Evolutionary conservation across 2,329 filamentous ascomycete species (phyloP), one percentile per base, ranked within the genome.

Genomic region (Fusarium lyarnte): DNA sequence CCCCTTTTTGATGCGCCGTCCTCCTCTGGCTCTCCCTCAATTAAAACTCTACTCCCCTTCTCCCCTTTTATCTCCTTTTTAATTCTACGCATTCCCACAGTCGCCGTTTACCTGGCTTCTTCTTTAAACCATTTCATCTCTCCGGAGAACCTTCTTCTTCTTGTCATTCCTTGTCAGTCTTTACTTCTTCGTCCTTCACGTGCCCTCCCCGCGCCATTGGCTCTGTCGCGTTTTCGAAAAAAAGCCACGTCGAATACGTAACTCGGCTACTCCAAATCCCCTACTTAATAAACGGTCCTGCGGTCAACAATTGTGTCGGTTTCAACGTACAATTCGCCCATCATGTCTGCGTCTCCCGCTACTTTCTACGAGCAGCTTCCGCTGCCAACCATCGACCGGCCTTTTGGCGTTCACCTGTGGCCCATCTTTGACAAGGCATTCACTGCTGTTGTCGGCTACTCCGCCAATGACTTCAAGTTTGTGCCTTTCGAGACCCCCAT

Each of bases 331-430:
- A 64, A 58, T 51, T 69, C 66, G 69, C 74, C 76, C 77, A 76
- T 69, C 79, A 84, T 83, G 80, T 81, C 81, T 62, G 72, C 78
- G 57, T 73, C 78, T 57, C 80, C 85, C 62, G 80, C 84, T 66
- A 82, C 84, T 71, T 84, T 88, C 73, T 86, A 83, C 83, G 85
- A 88, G 79, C 83, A 87, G 77, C 78, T 91, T 70, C 87, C 93
- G 81, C 81, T 90, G 75, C 95, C 95, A 63, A 94, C 94, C 70
- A 87, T 98, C 83, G 95, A 98, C 82, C 91, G 93, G 74, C 95
- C 95, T 38, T 98, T 98, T 79, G 96, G 95, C 82, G 86, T 98
- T 76, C 88, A 93, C 73, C 85, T 98, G 83, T 98, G 96, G 96
- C 94, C 95, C 77, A 90, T 97, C 84, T 98, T 98, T 89, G 93